A percentile compares a stretch with the other conserved stretches of the same genome.
phyloP scores from a whole-genome alignment of 306 rosid species.

The Acacia melanoxylon region DNA sequence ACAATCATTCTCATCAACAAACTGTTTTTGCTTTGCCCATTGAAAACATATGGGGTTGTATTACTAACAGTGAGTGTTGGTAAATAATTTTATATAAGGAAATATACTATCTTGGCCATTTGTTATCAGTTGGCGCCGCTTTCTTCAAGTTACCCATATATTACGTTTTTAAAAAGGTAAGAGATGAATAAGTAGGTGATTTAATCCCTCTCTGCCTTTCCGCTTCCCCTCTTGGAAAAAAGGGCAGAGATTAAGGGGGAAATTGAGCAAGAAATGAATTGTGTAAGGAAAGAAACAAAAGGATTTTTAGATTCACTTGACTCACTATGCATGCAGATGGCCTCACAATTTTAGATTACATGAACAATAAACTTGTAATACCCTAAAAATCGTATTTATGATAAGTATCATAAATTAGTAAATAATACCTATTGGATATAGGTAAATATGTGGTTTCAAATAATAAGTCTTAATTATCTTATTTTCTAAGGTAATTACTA shows the following conservation, averaged over 20 bases:
- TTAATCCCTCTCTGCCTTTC: neutral
- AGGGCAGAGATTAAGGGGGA: neutral
- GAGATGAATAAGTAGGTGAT: neutral
- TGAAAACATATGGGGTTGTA: neutral
- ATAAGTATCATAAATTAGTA: too few species aligned
- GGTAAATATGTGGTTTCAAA: too few species aligned
- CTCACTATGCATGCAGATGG: neutral
- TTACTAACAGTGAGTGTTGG: neutral
- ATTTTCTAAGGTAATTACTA: too few species aligned
- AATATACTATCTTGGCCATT: neutral
- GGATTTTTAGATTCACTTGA: neutral
- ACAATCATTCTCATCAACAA: neutral
- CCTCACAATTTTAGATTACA: neutral
- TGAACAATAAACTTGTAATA: neutral
- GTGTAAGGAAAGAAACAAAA: neutral
- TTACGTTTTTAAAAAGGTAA: neutral
- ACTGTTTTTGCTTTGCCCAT: neutral
- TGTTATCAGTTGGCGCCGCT: neutral
- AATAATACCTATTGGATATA: too few species aligned
- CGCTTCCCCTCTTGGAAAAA: neutral
- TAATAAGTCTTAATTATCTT: too few species aligned
- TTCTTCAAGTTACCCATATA: neutral
- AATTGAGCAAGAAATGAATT: neutral
- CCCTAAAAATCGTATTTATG: too few species aligned
- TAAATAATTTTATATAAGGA: neutral